Percentiles rank a stretch among this genome's conserved stretches.
These are phyloP conservation scores for Chlamydomonas sphaeroides DNA, from an alignment of 139 green algal genomes.

Conservation along the genomic window DNA sequence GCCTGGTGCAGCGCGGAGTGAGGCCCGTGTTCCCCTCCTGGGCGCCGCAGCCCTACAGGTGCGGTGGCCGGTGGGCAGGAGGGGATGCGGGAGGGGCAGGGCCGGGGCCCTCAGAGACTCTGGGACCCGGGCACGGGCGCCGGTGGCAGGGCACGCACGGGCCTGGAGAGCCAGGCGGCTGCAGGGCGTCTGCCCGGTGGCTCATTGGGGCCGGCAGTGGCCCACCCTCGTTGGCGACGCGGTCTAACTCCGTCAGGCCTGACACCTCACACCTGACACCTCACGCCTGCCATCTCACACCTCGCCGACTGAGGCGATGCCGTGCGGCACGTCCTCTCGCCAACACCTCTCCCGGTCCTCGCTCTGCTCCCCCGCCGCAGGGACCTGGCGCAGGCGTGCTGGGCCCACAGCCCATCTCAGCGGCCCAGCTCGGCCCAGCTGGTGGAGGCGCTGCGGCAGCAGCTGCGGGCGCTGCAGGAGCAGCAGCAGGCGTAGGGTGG, in stretches of 20 bases:
- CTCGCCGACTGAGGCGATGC: too few species aligned
- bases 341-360: too few species aligned
- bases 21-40: conserved; percentile 10
- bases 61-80: neutral
- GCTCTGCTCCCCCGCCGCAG: neutral
- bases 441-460: conserved; percentile 8
- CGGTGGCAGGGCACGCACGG: neutral
- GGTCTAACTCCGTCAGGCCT: too few species aligned
- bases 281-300: neutral
- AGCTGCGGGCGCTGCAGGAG: neutral
- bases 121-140: too few species aligned
- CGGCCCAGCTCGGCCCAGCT: conserved; percentile 11
- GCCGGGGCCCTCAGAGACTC: too few species aligned
- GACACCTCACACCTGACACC: neutral
- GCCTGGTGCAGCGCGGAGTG: conserved; percentile 6
- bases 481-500: too few species aligned
- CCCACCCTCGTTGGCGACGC: neutral
- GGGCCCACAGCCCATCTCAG: neutral
- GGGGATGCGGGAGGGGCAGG: too few species aligned
- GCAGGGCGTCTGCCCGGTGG: neutral
- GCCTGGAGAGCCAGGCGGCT: neutral
- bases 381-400: conserved; percentile 10
- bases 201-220: neutral
- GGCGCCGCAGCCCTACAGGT: conserved; percentile 18
- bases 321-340: too few species aligned